phyloP scores from a whole-genome alignment of 345 rosid species.

The Excoecaria cochinchinensis region DNA sequence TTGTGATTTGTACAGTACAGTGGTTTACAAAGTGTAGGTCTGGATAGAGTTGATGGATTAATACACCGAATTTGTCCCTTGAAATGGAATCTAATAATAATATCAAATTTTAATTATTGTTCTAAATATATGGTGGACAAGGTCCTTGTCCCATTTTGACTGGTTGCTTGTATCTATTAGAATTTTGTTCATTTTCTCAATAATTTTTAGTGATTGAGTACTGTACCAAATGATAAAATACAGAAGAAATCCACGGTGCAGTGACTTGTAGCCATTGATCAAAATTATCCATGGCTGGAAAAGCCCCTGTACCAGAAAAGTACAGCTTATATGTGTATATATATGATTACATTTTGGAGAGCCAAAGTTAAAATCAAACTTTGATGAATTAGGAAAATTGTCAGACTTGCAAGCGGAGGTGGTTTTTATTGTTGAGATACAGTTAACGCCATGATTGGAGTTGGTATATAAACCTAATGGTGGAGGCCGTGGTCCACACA shows the following conservation, averaged over 20 bases:
- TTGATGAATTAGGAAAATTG: no score
- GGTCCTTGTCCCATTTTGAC: neutral
- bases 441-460: constrained; percentile 8
- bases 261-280: no score
- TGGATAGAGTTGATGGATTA: constrained; percentile 19
- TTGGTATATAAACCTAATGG: neutral
- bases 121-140: neutral
- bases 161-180: neutral
- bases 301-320: no score
- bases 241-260: neutral
- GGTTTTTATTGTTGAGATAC: neutral
- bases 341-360: no score
- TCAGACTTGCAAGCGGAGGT: no score
- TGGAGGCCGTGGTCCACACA: constrained; percentile 13
- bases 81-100: constrained; percentile 12
- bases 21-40: constrained; percentile 17
- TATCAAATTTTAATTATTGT: constrained; percentile 2
- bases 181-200: neutral
- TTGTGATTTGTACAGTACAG: constrained; percentile 37
- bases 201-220: neutral
- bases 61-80: constrained; percentile 10
- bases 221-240: neutral
- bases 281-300: no score
- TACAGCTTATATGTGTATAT: no score
- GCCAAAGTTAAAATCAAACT: no score